Base-by-base conservation (phyloP, 2,329 filamentous ascomycete species). In the Trichoderma polysporum region DNA sequence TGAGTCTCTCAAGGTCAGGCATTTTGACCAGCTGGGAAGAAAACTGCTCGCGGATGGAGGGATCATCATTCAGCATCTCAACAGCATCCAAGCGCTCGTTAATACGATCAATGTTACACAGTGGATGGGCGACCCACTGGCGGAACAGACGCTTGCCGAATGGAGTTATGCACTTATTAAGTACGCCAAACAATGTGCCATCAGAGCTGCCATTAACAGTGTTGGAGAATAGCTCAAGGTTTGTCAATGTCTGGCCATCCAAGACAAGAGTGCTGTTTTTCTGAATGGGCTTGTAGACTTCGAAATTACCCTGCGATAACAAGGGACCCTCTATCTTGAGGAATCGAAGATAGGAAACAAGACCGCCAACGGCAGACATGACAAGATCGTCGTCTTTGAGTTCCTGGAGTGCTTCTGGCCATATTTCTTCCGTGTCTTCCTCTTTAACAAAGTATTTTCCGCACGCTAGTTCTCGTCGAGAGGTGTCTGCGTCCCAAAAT, bases 91-190 rank as follows among this genome's bases (percentile, higher is more conserved):
- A 83, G 6, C 95, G 88, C 70, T 96, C 93, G 73, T 98, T 97
- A 81, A 99, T 97, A 75, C 91, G 93, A 41, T 84, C 81, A 6
- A 92, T 89, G 78, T 97, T 91, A 76, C 93, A 93, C 15, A 99
- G 83, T 2, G 95, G 95, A 77, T 99, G 95, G 74, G 94, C 98
- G 2, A 99, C 91, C 95, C 95, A 99, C 77, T 97, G 93, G 64
- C 94, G 91, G 77, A 99, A 93, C 77, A 97, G 88, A 12, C 95
- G 91, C 80, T 99, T 99, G 66, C 95, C 95, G 75, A 99, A 99
- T 0, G 95, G 94, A 3, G 95, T 98, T 69, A 97, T 90, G 76
- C 95, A 99, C 60, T 93, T 89, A 77, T 99, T 98, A 61, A 99
- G 86, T 70, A 99, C 88, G 60, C 86, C 87, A 78, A 98, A 99